A percentile compares a stretch with the other conserved stretches of the same genome.
Evolutionary conservation across 2,329 filamentous ascomycete genomes (phyloP).

Genomic region (Sporothrix mexicana): DNA sequence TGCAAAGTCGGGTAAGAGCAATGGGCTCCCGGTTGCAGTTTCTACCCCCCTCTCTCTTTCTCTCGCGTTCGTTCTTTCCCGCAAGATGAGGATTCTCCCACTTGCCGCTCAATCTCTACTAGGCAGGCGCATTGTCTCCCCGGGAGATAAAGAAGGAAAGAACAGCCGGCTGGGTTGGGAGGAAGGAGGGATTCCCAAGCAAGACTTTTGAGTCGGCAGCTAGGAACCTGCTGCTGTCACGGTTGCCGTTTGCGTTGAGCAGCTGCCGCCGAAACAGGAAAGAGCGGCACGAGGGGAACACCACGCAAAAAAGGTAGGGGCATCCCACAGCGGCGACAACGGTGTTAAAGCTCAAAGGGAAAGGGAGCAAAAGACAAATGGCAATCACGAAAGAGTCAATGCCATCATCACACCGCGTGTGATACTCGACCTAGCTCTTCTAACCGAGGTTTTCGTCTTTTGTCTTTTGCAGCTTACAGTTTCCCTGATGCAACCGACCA

Average conservation of each 20-base stretch:
- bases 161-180: neutral
- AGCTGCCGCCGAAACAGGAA: conserved; percentile 9
- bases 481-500: conserved; percentile 5
- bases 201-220: neutral
- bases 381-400: neutral
- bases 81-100: neutral
- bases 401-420: neutral
- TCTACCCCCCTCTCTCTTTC: neutral
- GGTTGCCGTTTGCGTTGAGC: neutral
- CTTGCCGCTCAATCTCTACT: neutral
- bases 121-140: conserved; percentile 10
- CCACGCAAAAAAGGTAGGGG: neutral
- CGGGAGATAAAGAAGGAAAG: too few species aligned
- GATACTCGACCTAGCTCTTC: too few species aligned
- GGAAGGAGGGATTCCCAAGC: neutral
- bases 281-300: neutral
- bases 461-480: neutral
- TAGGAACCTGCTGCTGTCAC: neutral
- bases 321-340: neutral
- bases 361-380: neutral
- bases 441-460: neutral
- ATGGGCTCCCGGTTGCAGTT: neutral
- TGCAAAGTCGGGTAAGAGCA: neutral
- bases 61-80: neutral
- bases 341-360: neutral